These are phyloP conservation scores for Dinochytrium kinnereticum DNA, from an alignment of 371 early-diverging fungal species.

Conservation along the genomic window DNA sequence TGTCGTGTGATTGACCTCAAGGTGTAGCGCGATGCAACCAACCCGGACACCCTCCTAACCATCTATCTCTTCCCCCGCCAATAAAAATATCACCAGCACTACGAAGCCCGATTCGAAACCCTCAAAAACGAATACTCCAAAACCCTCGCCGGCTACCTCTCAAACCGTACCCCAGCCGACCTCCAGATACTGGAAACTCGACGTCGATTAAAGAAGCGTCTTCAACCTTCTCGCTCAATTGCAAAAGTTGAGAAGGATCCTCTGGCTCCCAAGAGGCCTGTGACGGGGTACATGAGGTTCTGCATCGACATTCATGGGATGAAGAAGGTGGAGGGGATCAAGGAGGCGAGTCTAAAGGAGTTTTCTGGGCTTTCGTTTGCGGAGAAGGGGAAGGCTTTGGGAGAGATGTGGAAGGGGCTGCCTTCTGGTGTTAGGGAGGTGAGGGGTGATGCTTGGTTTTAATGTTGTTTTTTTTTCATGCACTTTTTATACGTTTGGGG, in stretches of 20 bases:
- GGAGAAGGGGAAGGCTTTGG: background rate
- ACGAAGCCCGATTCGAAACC: background rate
- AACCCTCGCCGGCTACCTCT: background rate
- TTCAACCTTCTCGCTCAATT: background rate
- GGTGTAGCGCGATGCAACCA: too few species aligned
- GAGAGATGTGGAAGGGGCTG: background rate
- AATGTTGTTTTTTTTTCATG: background rate
- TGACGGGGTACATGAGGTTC: background rate
- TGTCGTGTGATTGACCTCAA: background rate
- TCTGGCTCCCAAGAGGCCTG: background rate
- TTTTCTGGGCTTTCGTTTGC: background rate
- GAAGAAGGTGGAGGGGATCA: background rate
- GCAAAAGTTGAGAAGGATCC: background rate
- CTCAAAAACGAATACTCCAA: background rate
- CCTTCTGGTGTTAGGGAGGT: background rate
- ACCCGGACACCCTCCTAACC: too few species aligned
- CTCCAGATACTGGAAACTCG: background rate
- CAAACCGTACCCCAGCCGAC: background rate
- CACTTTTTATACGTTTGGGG: too few species aligned
- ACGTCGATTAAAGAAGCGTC: background rate
- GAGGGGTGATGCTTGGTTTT: background rate
- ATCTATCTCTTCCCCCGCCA: too few species aligned
- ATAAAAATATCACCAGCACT: too few species aligned
- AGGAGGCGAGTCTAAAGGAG: background rate
- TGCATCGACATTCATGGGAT: background rate